Evolutionary conservation across 108 stramenopile species (phyloP), one percentile per base, ranked within the genome.

Genomic region (Pinguiococcus pyrenoidosus): DNA sequence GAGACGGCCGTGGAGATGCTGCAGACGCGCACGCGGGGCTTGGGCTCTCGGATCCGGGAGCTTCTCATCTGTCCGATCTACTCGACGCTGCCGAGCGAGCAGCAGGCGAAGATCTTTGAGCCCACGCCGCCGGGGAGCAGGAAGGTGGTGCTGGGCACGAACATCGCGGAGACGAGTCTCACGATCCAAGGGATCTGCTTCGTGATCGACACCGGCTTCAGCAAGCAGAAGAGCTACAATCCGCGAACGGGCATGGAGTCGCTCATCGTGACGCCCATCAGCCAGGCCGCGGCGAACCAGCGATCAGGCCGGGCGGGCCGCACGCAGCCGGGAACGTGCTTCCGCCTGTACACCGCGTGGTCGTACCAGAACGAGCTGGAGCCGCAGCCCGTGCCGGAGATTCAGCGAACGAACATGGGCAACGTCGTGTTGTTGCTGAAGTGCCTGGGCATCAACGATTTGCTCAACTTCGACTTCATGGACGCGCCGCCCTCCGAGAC

Each of bases 21-120:
- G 13, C 69, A 73, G 2, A 68, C 83, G 49, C 74, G 94, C 17
- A 82, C 84, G 0, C 66, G 76, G 14, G 82, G 75, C 32, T 63
- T 76, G 7, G 97, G 97, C 12, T 75, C 79, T 14, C 75, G 86
- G 12, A 99, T 99, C 48, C 62, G 75, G n/a, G 97, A 99, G 56
- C 79, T 99, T 12, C 71, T 96, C 30, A 75, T 95, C 34, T 96
- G 92, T 44, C 97, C 97, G 22, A 89, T 99, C 35, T 99, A 92
- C 64, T 84, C 94, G 20, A 88, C 89, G 43, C 71, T 99, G 12
- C 94, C 97, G 1, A 77, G 81, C 5, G 97, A 99, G 17, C 89
- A 94, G 64, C 97, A 99, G 67, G 94, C 97, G n/a, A 95, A 92
- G 69, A 93, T 96, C 20, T 96, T 99, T 57, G 88, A 92, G 51